Percentiles rank a stretch among this genome's conserved stretches.
These are phyloP conservation scores for Xylaria arbuscula DNA, from an alignment of 2,329 filamentous ascomycete species.

Conservation along the genomic window DNA sequence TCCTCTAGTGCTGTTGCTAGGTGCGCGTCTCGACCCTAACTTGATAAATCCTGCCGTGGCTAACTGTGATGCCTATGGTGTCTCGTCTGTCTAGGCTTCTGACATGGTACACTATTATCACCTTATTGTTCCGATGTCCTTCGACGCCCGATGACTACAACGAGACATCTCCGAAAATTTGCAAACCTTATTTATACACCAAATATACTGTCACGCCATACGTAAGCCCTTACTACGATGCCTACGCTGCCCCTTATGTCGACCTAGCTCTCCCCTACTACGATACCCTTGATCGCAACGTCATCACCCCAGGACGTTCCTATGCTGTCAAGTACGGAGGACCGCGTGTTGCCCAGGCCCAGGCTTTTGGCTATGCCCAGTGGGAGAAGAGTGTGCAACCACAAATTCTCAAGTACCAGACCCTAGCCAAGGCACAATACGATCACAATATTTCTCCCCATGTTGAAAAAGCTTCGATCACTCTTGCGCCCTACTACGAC, in stretches of 20 bases:
- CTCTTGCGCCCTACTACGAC: slow-evolving; percentile 77
- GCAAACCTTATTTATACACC: slow-evolving; percentile 81
- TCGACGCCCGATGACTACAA: slow-evolving; percentile 73
- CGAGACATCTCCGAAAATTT: slow-evolving; percentile 78
- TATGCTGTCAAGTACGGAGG: slow-evolving; percentile 80
- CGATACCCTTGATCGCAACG: slow-evolving; percentile 66
- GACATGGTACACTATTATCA: slow-evolving; percentile 88
- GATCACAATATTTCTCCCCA: slow-evolving; percentile 77
- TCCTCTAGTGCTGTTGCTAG: slow-evolving; percentile 64
- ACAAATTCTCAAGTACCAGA: slow-evolving; percentile 73
- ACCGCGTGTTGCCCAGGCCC: slow-evolving; percentile 75
- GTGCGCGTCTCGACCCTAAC: slow-evolving; percentile 44
- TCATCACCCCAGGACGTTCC: slow-evolving; percentile 75
- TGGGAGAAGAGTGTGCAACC: slow-evolving; percentile 86
- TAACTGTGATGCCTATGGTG: slow-evolving; percentile 29
- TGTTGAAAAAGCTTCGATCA: slow-evolving; percentile 69
- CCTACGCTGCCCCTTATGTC: slow-evolving; percentile 86
- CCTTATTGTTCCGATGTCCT: slow-evolving; percentile 85
- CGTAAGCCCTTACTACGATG: slow-evolving; percentile 84
- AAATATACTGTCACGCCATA: slow-evolving; percentile 75
- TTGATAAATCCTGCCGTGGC: background rate
- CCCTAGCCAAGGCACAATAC: slow-evolving; percentile 73
- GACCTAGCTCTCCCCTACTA: slow-evolving; percentile 82
- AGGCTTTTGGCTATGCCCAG: slow-evolving; percentile 73
- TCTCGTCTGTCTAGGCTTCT: slow-evolving; percentile 66